Conservation (phyloP, 129 eudicot genomes). For the Escallonia rubra region DNA sequence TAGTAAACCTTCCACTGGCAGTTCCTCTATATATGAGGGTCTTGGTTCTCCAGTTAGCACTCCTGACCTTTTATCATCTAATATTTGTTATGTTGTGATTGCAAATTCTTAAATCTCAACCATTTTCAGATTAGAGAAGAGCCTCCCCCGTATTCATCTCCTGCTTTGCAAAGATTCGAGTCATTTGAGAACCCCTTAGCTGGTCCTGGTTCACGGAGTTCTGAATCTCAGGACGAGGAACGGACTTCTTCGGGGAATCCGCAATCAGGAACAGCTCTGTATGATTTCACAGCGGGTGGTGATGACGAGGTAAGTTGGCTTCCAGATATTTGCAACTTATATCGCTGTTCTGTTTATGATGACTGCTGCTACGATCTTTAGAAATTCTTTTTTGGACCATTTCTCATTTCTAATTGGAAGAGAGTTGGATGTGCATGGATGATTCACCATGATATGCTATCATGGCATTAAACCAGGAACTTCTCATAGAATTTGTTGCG, state of each 20-base stretch:
- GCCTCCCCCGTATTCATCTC: slow-evolving; percentile 89
- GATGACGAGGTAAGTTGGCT: slow-evolving; percentile 80
- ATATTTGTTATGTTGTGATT: background rate
- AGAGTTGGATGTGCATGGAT: background rate
- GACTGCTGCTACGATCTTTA: background rate
- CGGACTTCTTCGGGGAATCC: slow-evolving; percentile 60
- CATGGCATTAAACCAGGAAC: background rate
- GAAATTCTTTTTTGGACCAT: background rate
- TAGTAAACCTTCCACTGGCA: slow-evolving; percentile 36
- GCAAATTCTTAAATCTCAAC: background rate
- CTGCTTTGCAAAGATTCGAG: slow-evolving; percentile 61
- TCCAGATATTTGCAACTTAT: background rate
- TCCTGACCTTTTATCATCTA: slow-evolving; percentile 9
- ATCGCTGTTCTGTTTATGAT: background rate
- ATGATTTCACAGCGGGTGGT: slow-evolving; percentile 98
- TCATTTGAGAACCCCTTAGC: slow-evolving; percentile 92
- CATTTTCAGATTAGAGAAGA: slow-evolving; percentile 73
- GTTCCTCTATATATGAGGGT: slow-evolving; percentile 56
- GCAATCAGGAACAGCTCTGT: slow-evolving; percentile 75
- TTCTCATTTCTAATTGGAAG: background rate
- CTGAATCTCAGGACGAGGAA: slow-evolving; percentile 68
- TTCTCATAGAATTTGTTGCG: background rate
- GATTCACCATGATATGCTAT: too few species aligned
- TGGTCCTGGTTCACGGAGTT: slow-evolving; percentile 68
- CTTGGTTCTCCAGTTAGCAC: slow-evolving; percentile 61